Conservation (phyloP, 2,329 filamentous ascomycete genomes). For the Phaeosphaeria sp. region DNA sequence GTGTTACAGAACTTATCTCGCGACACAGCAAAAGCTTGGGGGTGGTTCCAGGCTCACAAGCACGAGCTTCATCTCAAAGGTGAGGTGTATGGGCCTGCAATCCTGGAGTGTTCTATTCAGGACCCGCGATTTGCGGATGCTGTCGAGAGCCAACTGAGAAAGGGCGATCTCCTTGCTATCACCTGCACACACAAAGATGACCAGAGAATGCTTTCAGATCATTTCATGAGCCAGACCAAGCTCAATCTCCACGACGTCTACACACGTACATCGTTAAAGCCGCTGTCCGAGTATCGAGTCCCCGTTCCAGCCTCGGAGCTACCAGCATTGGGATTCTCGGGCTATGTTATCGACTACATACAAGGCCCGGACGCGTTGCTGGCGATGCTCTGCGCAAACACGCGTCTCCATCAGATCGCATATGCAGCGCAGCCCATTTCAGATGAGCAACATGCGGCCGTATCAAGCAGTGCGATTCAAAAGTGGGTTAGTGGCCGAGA, state of each 20-base stretch:
- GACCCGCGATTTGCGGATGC: slow-evolving; percentile 70
- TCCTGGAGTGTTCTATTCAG: slow-evolving; percentile 80
- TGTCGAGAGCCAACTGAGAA: slow-evolving; percentile 64
- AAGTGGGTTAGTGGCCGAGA: slow-evolving; percentile 74
- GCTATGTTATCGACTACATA: slow-evolving; percentile 79
- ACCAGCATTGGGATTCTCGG: slow-evolving; percentile 70
- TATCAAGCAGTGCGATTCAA: slow-evolving; percentile 65
- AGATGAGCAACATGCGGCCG: slow-evolving; percentile 70
- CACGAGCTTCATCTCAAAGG: slow-evolving; percentile 67
- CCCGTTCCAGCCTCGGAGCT: slow-evolving; percentile 65
- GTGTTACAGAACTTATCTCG: slow-evolving; percentile 67
- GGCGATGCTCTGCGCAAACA: slow-evolving; percentile 83
- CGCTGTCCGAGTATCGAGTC: slow-evolving; percentile 62
- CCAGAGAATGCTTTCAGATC: slow-evolving; percentile 72
- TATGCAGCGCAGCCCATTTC: slow-evolving; percentile 68
- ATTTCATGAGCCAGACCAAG: slow-evolving; percentile 59
- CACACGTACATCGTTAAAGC: slow-evolving; percentile 67
- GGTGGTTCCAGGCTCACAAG: slow-evolving; percentile 79
- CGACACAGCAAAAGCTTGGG: slow-evolving; percentile 75
- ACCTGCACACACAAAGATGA: slow-evolving; percentile 79
- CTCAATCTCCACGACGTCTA: slow-evolving; percentile 74
- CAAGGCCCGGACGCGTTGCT: slow-evolving; percentile 83
- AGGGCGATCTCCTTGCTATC: slow-evolving; percentile 65
- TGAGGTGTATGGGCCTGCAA: slow-evolving; percentile 79
- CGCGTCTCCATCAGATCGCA: slow-evolving; percentile 71